A percentile compares a stretch with the other conserved stretches of the same genome.
Conservation (phyloP, 176 grass and related monocot species). For the Urochloa ruziziensis region DNA sequence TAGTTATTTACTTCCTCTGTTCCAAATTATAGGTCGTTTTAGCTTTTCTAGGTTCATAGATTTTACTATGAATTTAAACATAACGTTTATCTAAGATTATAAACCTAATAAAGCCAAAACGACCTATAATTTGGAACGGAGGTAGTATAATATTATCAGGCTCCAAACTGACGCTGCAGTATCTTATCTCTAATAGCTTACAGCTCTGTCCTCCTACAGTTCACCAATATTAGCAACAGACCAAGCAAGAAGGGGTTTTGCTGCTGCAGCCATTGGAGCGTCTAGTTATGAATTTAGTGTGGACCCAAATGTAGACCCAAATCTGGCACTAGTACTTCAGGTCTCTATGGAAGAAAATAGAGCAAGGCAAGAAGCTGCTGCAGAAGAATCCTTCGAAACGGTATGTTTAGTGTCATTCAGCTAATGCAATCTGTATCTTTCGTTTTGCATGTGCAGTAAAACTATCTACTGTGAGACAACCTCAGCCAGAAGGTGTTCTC, state of each 20-base stretch:
- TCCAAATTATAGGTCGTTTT: too few species aligned
- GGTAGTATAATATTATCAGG: too few species aligned
- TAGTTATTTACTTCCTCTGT: too few species aligned
- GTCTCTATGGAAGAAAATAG: slow-evolving; percentile 64
- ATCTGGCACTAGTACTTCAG: slow-evolving; percentile 49
- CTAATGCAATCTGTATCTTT: neutral
- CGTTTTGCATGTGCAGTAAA: neutral
- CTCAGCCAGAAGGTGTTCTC: neutral
- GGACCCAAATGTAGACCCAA: slow-evolving; percentile 33
- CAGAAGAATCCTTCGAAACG: slow-evolving; percentile 16
- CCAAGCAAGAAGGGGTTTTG: slow-evolving; percentile 50
- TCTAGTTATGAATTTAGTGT: slow-evolving; percentile 51
- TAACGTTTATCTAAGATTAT: too few species aligned
- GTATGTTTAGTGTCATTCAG: neutral
- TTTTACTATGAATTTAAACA: too few species aligned
- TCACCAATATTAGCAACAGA: slow-evolving; percentile 60
- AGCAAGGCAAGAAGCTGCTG: slow-evolving; percentile 57
- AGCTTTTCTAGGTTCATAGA: too few species aligned
- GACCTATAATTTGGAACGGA: too few species aligned
- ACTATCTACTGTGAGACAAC: neutral
- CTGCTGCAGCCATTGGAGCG: slow-evolving; percentile 26
- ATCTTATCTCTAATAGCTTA: slow-evolving; percentile 5
- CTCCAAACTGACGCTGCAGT: neutral
- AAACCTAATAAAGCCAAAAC: too few species aligned
- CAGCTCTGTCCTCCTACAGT: slow-evolving; percentile 19